Percentiles rank a stretch among this genome's conserved stretches.
These are phyloP conservation scores for Lipomyces chichibuensis DNA, from an alignment of 805 yeast genomes.

Conservation along the genomic window DNA sequence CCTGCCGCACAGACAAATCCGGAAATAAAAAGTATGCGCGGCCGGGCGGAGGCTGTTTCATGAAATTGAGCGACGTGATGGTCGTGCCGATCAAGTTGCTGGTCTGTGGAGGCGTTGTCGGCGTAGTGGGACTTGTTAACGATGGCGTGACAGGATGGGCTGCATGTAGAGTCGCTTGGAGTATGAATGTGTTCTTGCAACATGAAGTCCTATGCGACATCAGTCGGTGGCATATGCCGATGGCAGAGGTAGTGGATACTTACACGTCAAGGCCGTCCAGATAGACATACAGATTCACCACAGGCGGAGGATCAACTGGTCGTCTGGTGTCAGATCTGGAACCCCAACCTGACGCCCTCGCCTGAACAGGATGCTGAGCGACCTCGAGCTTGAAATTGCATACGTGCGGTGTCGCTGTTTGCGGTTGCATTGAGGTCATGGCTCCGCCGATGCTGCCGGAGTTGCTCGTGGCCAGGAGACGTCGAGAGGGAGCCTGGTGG, in stretches of 20 bases:
- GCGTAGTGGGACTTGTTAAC: constrained; percentile 4
- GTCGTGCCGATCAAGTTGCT: constrained; percentile 33
- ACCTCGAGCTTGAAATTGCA: constrained; percentile 26
- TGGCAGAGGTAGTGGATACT: constrained; percentile 11
- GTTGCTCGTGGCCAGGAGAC: not conserved
- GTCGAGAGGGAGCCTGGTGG: not conserved
- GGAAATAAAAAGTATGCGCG: constrained; percentile 42
- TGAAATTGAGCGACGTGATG: constrained; percentile 27
- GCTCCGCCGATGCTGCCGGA: not conserved
- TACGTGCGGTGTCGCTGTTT: not conserved
- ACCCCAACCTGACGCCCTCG: constrained; percentile 46
- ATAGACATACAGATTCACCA: constrained; percentile 36
- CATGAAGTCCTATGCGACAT: constrained; percentile 20
- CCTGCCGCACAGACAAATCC: constrained; percentile 44
- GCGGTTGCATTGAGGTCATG: not conserved
- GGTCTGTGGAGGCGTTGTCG: constrained; percentile 25
- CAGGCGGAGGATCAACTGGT: constrained; percentile 47
- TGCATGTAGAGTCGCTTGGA: constrained; percentile 35
- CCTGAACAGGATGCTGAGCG: constrained; percentile 44
- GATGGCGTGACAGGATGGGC: constrained; percentile 7
- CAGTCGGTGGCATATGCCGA: not conserved
- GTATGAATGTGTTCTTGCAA: constrained; percentile 38
- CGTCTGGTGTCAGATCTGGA: constrained; percentile 43
- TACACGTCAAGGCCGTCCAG: constrained; percentile 31
- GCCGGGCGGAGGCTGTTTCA: constrained; percentile 40